Percentiles rank a stretch among this genome's conserved stretches.
phyloP scores from a whole-genome alignment of 345 rosid species.

The Populus tremula region DNA sequence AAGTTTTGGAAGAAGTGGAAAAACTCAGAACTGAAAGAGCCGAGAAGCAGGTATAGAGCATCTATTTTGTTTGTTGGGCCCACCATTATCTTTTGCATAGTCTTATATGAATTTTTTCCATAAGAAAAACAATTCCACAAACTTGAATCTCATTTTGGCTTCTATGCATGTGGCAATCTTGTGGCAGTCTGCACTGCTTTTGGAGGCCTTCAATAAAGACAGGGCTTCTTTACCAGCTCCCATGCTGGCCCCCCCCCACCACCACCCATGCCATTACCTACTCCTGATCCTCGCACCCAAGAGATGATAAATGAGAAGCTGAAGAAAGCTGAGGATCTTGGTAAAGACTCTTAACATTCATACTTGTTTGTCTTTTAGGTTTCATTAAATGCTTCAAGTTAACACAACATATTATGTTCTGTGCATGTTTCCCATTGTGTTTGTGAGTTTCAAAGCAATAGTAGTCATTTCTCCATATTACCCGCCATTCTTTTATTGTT shows the following conservation, averaged over 20 bases:
- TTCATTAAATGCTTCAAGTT: not conserved
- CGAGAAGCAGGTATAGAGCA: constrained; percentile 70
- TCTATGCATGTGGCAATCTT: not conserved
- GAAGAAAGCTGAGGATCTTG: constrained; percentile 98
- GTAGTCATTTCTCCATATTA: not conserved
- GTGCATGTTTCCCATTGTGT: not conserved
- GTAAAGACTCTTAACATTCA: constrained; percentile 32
- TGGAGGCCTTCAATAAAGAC: constrained; percentile 99
- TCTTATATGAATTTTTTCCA: not conserved
- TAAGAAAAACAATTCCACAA: not conserved
- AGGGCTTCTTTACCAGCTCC: constrained; percentile 96
- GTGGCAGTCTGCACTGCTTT: constrained; percentile 74
- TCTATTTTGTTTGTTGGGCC: not conserved
- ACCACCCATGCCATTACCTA: constrained; percentile 61
- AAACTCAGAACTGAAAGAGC: constrained; percentile 92
- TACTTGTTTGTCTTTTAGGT: not conserved
- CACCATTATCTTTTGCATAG: not conserved
- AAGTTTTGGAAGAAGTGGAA: constrained; percentile 83
- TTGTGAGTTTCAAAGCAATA: not conserved
- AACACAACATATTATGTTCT: not conserved
- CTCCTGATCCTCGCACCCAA: constrained; percentile 88
- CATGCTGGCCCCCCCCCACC: constrained; percentile 64
- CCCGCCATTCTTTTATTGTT: not conserved
- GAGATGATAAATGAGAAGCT: constrained; percentile 98
- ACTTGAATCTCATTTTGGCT: not conserved